Conservation (phyloP, 257 asterid genomes). For the Paraleonurus japonicus region DNA sequence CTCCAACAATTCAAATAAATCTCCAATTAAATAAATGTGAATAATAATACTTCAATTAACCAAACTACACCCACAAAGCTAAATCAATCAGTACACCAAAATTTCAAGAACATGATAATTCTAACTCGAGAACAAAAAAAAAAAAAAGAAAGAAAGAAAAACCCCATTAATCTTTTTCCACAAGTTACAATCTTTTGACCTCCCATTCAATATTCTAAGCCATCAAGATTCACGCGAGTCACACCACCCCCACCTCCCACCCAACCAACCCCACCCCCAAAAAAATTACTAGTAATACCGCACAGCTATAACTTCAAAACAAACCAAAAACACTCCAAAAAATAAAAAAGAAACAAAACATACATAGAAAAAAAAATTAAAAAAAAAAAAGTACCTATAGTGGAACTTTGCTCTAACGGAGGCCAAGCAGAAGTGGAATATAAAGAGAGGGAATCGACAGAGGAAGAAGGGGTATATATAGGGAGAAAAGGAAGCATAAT, state of each 20-base stretch:
- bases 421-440: constrained; percentile 30
- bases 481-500: not conserved
- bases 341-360: not conserved
- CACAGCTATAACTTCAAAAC: not conserved
- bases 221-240: not conserved
- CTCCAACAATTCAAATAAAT: not conserved
- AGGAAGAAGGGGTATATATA: constrained; percentile 30
- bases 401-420: constrained; percentile 8
- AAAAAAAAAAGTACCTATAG: constrained; percentile 26
- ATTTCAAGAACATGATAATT: constrained; percentile 19
- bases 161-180: constrained; percentile 8
- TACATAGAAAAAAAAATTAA: not conserved
- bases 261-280: too few relatives aligned
- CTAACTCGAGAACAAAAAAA: not conserved
- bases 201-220: not conserved
- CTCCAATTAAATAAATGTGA: not conserved
- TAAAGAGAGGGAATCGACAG: constrained; percentile 23
- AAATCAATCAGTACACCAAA: not conserved
- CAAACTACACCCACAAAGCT: not conserved
- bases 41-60: not conserved
- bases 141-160: not conserved
- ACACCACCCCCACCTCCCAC: not conserved
- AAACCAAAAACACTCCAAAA: not conserved
- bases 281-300: too few relatives aligned
- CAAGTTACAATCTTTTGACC: constrained; percentile 13